Evolutionary conservation across 2,329 filamentous ascomycete species (phyloP), one percentile per base, ranked within the genome.

Genomic region (Aphanocladium album): DNA sequence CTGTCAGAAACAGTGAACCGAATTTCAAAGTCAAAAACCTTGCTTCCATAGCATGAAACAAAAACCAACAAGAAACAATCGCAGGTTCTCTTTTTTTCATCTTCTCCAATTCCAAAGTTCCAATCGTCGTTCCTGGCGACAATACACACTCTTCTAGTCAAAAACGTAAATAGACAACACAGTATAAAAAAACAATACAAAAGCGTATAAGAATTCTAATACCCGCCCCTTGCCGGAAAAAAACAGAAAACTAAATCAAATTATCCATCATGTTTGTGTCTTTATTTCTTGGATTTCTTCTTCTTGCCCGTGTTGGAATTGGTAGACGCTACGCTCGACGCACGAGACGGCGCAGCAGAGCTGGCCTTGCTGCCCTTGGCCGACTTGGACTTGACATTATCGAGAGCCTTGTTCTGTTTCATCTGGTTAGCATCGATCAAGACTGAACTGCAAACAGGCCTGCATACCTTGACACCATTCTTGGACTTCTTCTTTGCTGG

Each of bases 401-500:
- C 95, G 52, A 97, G 84, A 57, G 91, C 87, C 78, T 98, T 98
- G 76, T 97, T 96, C 93, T 98, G 72, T 65, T 33, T 51, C 46
- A 23, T n/a, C n/a, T n/a, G 8, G 25, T 60, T 33, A 55, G 58
- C 9, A 19, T 12, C 5, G 16, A 14, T 7, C 35, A 9, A 4
- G 19, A 27, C 6, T 33, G n/a, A 17, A 39, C 16, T 23, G 6
- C 2, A 16, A 4, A n/a, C 14, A 27, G 8, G 47, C 27, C 5
- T 16, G 9, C 86, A 72, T 80, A 95, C 91, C 85, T 96, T 96
- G 63, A 92, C 89, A 57, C 88, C 88, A 68, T 90, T 91, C 82
- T 96, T 96, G 17, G 87, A 83, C 84, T 96, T 96, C 83, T 98
- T 98, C 84, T 96, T 96, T 1, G 88, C 87, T n/a, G 92, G 91